Conservation (phyloP, 495 filamentous ascomycete genomes). For the Hypoxylon trugodes region DNA sequence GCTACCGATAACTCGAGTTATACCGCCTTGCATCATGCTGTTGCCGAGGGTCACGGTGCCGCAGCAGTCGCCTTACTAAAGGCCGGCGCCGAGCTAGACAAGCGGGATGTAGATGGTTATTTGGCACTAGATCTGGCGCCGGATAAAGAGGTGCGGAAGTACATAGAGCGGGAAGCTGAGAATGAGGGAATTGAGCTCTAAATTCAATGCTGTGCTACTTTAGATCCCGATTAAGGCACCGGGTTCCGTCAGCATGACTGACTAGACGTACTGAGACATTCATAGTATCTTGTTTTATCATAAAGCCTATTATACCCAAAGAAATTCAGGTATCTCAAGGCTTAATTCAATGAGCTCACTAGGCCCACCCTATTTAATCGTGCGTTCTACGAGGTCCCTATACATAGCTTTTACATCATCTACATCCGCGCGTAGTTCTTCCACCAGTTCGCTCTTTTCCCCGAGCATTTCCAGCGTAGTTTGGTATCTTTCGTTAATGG, state of each 20-base stretch:
- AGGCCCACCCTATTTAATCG: conserved; percentile 57
- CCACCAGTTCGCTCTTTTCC: conserved; percentile 94
- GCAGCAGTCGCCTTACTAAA: conserved; percentile 83
- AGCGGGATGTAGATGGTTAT: conserved; percentile 74
- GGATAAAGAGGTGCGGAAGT: conserved; percentile 72
- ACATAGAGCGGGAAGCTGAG: conserved; percentile 81
- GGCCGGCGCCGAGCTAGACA: conserved; percentile 83
- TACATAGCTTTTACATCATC: conserved; percentile 94
- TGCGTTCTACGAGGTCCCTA: conserved; percentile 87
- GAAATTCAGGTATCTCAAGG: conserved; percentile 13
- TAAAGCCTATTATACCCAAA: conserved; percentile 16
- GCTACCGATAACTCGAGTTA: conserved; percentile 84
- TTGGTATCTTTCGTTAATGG: conserved; percentile 77
- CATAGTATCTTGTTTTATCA: conserved; percentile 3
- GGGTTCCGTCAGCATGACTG: neutral
- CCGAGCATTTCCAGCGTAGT: conserved; percentile 94
- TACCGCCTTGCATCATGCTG: conserved; percentile 91
- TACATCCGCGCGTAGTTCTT: conserved; percentile 89
- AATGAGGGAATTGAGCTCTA: conserved; percentile 81
- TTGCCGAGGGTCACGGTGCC: conserved; percentile 93
- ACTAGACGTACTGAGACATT: neutral
- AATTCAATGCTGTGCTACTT: conserved; percentile 2
- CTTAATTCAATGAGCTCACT: neutral
- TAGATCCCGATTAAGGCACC: no score
- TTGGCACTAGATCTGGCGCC: conserved; percentile 85